Base-by-base conservation (phyloP, 495 filamentous ascomycete species). In the Aspergillus kassunensis region DNA sequence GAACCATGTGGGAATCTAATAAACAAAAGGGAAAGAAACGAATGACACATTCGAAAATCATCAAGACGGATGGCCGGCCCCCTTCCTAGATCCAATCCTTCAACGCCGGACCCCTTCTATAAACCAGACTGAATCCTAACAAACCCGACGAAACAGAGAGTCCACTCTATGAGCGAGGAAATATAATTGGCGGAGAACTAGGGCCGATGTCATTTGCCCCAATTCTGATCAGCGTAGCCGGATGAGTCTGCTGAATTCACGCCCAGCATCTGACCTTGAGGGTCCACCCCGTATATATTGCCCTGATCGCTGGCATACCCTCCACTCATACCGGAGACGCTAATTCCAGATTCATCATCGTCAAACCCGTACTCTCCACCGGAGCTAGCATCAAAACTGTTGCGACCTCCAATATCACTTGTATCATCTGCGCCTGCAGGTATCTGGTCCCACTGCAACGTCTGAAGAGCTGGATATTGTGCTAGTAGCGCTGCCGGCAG, bases 381-480 rank as follows among this genome's bases (percentile, higher is more conserved):
- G 49, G 89, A 90, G 49, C 88, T 91, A 0, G 89, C 90, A 62
- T 97, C 93, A 58, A 93, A 97, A 60, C 88, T 93, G 59, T 86
- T 91, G 33, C 89, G 79, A 0, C 90, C 88, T 47, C 85, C 88
- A 16, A 90, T 78, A 37, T 92, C 90, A 42, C 77, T 77, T 4
- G 90, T 83, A 27, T 89, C 86, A 51, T 81, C 79, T 35, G 69
- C 56, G 44, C 55, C 58, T 39, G 67, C 66, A 20, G 70, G 55
- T 53, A 86, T 72, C 31, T 78, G 72, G 23, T 83, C 79, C 90
- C 89, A 96, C 55, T 89, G 87, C 63, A 96, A 75, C 20, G 80
- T 84, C 35, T 90, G 90, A 21, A 98, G 74, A 11, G 88, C 91
- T 11, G 93, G 93, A 63, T 96, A 97, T 59, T 97, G 93, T 13